Base-by-base conservation (phyloP, 1,139 yeast genomes). In the Candida pseudocylindracea region DNA sequence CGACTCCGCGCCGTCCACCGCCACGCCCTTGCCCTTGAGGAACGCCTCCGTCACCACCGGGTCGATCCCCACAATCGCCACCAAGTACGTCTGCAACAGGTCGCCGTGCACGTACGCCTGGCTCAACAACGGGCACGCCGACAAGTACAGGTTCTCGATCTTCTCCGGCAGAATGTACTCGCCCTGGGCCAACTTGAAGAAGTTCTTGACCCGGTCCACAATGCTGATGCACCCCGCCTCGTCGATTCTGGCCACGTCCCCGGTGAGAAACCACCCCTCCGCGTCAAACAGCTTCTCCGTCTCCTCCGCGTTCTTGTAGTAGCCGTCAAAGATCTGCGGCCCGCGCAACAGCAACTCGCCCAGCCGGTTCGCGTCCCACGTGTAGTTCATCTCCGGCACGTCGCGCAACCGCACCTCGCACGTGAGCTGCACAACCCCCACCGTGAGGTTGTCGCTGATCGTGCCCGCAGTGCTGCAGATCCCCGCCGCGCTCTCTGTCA, bases 401-500 rank as follows among this genome's bases (percentile, higher is more conserved):
- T 35, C 42, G 9, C 40, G 36, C 10, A 39, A 37, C n/a, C 39
- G 25, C n/a, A 38, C 34, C 12, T 38, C 41, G 11, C 36, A 32
- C 2, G 34, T 20, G 11, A 38, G 35, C 39, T 36, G 3, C 41
- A 32, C 2, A 41, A 41, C 48, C 78, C 72, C 6, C 73, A 58
- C 3, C 79, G 80, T 4, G 65, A 59, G 31, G 63, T 65, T 29
- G 60, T 50, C 36, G 66, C 67, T 44, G 44, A 50, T 7, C 55
- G 44, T 25, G 2, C 39, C 39, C 3, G 40, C 36, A 2, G 42
- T 32, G 3, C 42, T 41, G 48, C 78, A 72, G 34, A 68, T 48
- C 10, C 81, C 85, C 5, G 80, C 78, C 50, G 70, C 69, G 1
- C 78, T 57, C 48, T 78, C 92, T 4, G 91, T 78, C 37, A 73